Evolutionary conservation across 768 basidiomycete species (phyloP), one percentile per base, ranked within the genome.

Genomic region (Boletus vinaceobasis): DNA sequence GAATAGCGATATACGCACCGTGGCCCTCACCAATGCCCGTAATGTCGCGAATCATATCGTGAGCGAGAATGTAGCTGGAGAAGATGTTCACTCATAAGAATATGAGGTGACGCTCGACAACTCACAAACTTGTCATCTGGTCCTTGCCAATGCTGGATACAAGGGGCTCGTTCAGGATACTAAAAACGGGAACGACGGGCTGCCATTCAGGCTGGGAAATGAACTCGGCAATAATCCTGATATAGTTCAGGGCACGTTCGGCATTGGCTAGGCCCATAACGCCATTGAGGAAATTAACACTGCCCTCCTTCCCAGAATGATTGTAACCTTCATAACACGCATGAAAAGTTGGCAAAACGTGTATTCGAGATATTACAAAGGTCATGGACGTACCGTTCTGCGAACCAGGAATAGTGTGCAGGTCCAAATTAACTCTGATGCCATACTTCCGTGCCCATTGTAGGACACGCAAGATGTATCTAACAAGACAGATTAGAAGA

Each of bases 391-490:
- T 52, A 77, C 87, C 89, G 66, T 89, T 90, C 63, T 90, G 89
- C 43, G 82, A 84, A 39, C 93, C 92, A 31, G 92, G 91, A 26
- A 86, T 76, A 5, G 88, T 79, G 67, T 91, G 89, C 33, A 92
- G 71, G 72, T 95, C 93, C 13, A 95, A 74, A 63, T 83, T 83
- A 50, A 95, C 83, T 29, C 93, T 79, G n/a, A 95, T 60, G 1
- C 93, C 93, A 67, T 95, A 95, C 71, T 97, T 95, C 47, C 93
- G 78, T 14, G 85, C 86, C 93, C 93, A 97, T 3, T 76, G 78
- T 37, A 95, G 73, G 26, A 87, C 79, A 40, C 83, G 83, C 19
- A 91, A 72, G 70, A 90, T 83, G 72, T 93, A 93, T 58, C 83
- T 85, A 59, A 36, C 26, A 35, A 49, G 29, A 45, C 26, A 1